Base-by-base conservation (phyloP, 2,329 filamentous ascomycete species). In the Neofusicoccum laricinum region DNA sequence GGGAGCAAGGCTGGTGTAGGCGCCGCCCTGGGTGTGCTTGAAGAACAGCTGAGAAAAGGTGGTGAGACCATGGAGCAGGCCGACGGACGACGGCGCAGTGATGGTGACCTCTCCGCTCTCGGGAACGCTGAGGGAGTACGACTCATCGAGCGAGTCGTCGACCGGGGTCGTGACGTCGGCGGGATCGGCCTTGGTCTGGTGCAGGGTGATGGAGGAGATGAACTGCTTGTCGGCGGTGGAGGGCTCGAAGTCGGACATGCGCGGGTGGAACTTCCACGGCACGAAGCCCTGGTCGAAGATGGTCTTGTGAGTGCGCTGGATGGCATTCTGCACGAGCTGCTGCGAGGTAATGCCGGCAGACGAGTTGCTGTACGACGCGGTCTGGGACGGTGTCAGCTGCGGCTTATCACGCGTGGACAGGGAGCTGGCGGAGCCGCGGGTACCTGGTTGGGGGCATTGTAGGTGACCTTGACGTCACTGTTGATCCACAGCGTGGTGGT, bases 41-140 rank as follows among this genome's bases (percentile, higher is more conserved):
- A 87, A 94, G 79, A 95, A 95, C 15, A 96, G 84, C 79, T 96
- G 92, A 0, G 85, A 84, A 71, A 95, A 92, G 1, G 90, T 89
- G 68, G 90, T 88, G 21, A 96, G 82, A n/a, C 85, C 92, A 68
- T 86, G 86, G 17, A 92, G 80, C 38, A 93, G 79, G 57, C 92
- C 92, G 6, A 86, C 84, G 15, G 88, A 88, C 1, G 89, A 87
- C 40, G 81, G 82, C 15, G 90, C 90, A 25, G 79, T 80, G 70
- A 95, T 88, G 43, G 79, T 83, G 34, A 86, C 89, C 21, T 81
- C 78, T 59, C 90, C 90, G 36, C 82, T 75, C 19, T 77, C 73
- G 12, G 81, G 81, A 43, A 96, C 75, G 1, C 80, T 83, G 32
- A 96, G 79, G 30, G 81, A 85, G 78, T 96, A 96, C 1, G 89